Conservation (phyloP, 2,329 filamentous ascomycete species). For the Colletotrichum orchidophilum region DNA sequence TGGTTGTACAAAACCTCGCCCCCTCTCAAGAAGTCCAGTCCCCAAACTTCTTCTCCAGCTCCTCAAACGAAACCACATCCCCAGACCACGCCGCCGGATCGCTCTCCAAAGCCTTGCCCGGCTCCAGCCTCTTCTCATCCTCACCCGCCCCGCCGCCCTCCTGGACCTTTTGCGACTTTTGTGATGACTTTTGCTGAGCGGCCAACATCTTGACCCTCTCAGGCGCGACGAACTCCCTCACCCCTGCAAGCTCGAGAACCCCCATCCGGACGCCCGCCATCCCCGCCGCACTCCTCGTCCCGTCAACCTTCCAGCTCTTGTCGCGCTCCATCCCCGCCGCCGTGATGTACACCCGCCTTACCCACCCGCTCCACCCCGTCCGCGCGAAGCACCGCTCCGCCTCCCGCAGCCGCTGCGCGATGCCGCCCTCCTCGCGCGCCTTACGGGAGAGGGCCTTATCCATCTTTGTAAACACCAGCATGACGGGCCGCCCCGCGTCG, state of each 20-base stretch:
- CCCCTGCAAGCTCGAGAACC: slow-evolving; percentile 52
- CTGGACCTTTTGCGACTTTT: not conserved
- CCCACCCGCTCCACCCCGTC: slow-evolving; percentile 37
- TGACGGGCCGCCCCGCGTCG: slow-evolving; percentile 53
- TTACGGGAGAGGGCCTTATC: slow-evolving; percentile 54
- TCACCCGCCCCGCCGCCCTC: not conserved
- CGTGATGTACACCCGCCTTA: slow-evolving; percentile 46
- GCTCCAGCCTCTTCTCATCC: slow-evolving; percentile 9
- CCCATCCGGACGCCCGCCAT: slow-evolving; percentile 51
- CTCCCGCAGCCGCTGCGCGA: slow-evolving; percentile 30
- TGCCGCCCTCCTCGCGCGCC: slow-evolving; percentile 36
- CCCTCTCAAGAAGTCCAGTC: slow-evolving; percentile 12
- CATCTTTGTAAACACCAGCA: slow-evolving; percentile 65
- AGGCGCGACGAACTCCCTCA: slow-evolving; percentile 32
- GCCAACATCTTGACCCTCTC: not conserved
- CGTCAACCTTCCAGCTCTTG: slow-evolving; percentile 37
- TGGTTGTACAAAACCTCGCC: not conserved
- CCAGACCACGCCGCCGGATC: slow-evolving; percentile 40
- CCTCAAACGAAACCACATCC: slow-evolving; percentile 47
- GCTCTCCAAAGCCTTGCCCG: slow-evolving; percentile 25
- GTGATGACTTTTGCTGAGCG: too few relatives aligned
- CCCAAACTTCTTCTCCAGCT: slow-evolving; percentile 39
- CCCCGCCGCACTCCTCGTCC: slow-evolving; percentile 44
- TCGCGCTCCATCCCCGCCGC: slow-evolving; percentile 48
- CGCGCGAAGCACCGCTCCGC: slow-evolving; percentile 19